Evolutionary conservation across 1,139 yeast species (phyloP), one percentile per base, ranked within the genome.

Genomic region (Pichia sp.): DNA sequence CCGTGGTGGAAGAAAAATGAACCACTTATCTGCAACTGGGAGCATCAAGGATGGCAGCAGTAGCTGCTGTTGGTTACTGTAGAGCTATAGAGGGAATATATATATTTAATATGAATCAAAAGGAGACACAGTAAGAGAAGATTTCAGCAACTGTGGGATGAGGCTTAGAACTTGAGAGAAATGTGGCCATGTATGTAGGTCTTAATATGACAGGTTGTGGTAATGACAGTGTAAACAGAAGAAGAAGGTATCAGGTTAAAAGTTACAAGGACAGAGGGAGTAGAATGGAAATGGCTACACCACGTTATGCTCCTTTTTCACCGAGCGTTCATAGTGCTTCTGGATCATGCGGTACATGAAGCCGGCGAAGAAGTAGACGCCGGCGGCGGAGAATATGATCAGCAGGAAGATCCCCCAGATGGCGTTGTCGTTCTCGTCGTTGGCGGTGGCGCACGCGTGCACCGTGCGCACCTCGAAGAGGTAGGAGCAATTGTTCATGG

Each of bases 371-470:
- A 77, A 75, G 61, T 76, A 81, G 8, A 82, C 87, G 26, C 75
- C 72, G 23, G 79, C 65, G 0, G 85, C 84, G 16, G 84, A 80
- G 50, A 77, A 64, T 40, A 81, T 65, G 49, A 83, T 82, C 51
- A 81, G 68, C 23, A 81, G 60, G 59, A 82, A 81, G 46, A 83
- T 81, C 84, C 85, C 81, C 48, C 81, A 74, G 5, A 81, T 81
- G 1, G 84, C 84, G 59, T 77, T 67, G 57, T 81, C 79, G 61
- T 80, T 81, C 52, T 73, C 71, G 55, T 74, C 70, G 56, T 85
- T 82, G 10, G 89, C 84, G 0, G 92, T 85, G 0, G 96, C 90
- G 70, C 97, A 90, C 0, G 96, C 97, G 68, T 86, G 88, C 51
- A 88, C 84, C 4, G 96, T 87, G 61, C 90, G 74, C 31, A 89